Base-by-base conservation (phyloP, 306 rosid species). In the Argentina anserina region DNA sequence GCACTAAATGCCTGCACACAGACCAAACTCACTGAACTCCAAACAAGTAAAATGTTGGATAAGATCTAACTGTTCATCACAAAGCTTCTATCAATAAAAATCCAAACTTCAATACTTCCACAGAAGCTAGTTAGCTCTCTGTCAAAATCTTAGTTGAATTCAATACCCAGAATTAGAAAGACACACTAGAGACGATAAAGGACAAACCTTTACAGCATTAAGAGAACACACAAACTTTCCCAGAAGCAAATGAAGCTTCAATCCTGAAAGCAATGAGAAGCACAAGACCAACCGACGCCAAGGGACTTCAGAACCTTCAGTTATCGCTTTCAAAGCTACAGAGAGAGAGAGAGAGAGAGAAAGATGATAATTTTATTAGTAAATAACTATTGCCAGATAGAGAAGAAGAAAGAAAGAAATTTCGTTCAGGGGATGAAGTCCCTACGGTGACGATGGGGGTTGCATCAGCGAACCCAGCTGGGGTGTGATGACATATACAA, bases 391-490 rank as follows among this genome's bases (percentile, higher is more conserved):
- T 33, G 65, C n/a, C n/a, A 79, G 76, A 62, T 33, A 72, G 37
- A 64, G 59, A 29, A 28, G 55, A 61, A 46, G 29, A 47, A 20
- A 39, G 39, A 15, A 67, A 65, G 78, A 62, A 80, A 50, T 25
- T 73, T 82, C 69, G 74, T 53, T 45, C 1, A 17, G 23, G 58
- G 64, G 85, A 69, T 87, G 97, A 89, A 89, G 96, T 91, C 83
- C 86, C 78, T 74, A 66, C 4, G 60, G 56, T 89, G 94, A 91
- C 92, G 90, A 72, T 2, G 21, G 67, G 46, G 56, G 41, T 82
- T 85, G 79, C 96, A 80, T 89, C 89, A 89, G 79, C 75, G 43
- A 31, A 65, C 64, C 71, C 81, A 74, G 91, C 81, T 84, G 84
- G 86, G 88, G 67, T 52, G 55, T 36, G 85, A 71, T 84, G 74